Evolutionary conservation across 352 stramenopile species (phyloP).

Genomic region (Globisporangium iwayamae): DNA sequence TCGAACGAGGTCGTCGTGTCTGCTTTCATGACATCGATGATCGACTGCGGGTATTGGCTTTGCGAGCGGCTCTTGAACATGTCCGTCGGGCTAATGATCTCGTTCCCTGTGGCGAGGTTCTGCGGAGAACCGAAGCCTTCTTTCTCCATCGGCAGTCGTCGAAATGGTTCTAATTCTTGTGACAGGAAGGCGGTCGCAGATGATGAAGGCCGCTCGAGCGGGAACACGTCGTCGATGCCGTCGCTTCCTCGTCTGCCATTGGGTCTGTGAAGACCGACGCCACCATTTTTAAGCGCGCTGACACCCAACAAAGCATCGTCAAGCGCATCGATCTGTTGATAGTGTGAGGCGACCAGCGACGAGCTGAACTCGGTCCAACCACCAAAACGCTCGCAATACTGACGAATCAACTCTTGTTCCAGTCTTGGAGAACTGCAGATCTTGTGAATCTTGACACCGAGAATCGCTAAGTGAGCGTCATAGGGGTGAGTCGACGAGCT

Average conservation of each 20-base stretch:
- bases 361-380: slow-evolving; percentile 67
- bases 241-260: slow-evolving; percentile 31
- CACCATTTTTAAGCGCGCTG: slow-evolving; percentile 17
- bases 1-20: slow-evolving; percentile 59
- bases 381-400: slow-evolving; percentile 60
- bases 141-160: slow-evolving; percentile 61
- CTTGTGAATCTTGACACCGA: slow-evolving; percentile 79
- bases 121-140: slow-evolving; percentile 64
- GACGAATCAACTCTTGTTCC: slow-evolving; percentile 72
- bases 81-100: slow-evolving; percentile 58
- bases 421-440: slow-evolving; percentile 70
- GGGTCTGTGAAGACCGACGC: slow-evolving; percentile 9
- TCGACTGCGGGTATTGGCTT: slow-evolving; percentile 66
- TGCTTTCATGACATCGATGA: slow-evolving; percentile 63
- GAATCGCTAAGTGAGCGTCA: slow-evolving; percentile 67
- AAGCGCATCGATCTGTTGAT: slow-evolving; percentile 73
- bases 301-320: slow-evolving; percentile 37
- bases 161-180: slow-evolving; percentile 59
- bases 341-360: slow-evolving; percentile 66
- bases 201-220: slow-evolving; percentile 46
- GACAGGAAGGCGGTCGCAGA: slow-evolving; percentile 69
- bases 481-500: slow-evolving; percentile 52
- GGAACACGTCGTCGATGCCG: slow-evolving; percentile 46
- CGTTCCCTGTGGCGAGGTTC: slow-evolving; percentile 52
- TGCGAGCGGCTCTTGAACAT: slow-evolving; percentile 73